Conservation (phyloP, 2,329 filamentous ascomycete species). For the Aspergillus udagawae region DNA sequence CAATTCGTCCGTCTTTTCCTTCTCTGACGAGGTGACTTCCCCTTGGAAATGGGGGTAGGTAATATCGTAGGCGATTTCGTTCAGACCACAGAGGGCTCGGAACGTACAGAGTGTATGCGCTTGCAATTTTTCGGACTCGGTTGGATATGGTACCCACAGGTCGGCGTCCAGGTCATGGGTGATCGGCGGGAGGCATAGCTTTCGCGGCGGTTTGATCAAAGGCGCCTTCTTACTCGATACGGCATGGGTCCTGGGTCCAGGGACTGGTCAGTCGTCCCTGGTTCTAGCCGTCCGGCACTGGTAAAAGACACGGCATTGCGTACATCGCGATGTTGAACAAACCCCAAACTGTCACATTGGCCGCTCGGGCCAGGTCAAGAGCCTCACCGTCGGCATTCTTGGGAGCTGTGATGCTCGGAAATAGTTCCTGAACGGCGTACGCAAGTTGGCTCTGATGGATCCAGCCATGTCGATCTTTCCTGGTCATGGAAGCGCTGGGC, state of each 20-base stretch:
- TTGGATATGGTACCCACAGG: conserved; percentile 21
- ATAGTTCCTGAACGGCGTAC: conserved; percentile 22
- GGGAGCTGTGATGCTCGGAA: conserved; percentile 7
- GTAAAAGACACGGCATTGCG: conserved; percentile 1
- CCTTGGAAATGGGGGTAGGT: conserved; percentile 14
- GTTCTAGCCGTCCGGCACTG: neutral
- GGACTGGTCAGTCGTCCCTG: conserved; percentile 5
- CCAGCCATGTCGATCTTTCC: conserved; percentile 30
- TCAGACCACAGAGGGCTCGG: conserved; percentile 16
- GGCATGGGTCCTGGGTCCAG: conserved; percentile 15
- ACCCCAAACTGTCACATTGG: conserved; percentile 20
- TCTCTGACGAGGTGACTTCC: conserved; percentile 4
- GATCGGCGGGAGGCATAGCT: conserved; percentile 1
- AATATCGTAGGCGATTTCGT: conserved; percentile 17
- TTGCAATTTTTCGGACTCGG: conserved; percentile 5
- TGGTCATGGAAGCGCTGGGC: conserved; percentile 27
- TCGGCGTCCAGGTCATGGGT: conserved; percentile 10
- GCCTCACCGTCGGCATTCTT: conserved; percentile 15
- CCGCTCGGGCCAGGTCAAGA: conserved; percentile 6
- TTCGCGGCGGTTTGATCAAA: conserved; percentile 15
- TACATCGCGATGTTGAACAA: conserved; percentile 25
- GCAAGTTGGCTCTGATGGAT: conserved; percentile 24
- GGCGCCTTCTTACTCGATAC: conserved; percentile 17
- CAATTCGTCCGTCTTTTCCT: conserved; percentile 11
- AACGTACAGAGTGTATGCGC: conserved; percentile 18